These are phyloP conservation scores for Saccharomyces hybrid DNA, from an alignment of 1,139 yeast genomes.

Conservation along the genomic window DNA sequence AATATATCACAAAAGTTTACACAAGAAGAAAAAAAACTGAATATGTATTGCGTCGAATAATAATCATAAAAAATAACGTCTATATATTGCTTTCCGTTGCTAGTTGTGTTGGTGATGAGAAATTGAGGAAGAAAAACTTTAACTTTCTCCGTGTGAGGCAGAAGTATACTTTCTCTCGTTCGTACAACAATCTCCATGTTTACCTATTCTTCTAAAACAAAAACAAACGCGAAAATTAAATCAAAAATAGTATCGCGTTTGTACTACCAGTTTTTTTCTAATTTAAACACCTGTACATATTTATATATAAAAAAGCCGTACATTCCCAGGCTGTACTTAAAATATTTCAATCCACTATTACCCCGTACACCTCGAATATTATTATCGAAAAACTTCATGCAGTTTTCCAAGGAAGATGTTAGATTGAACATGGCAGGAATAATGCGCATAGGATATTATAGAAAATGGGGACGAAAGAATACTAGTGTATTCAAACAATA, in stretches of 20 bases:
- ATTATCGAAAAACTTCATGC: not conserved
- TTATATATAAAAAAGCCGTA: not conserved
- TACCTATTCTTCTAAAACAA: not conserved
- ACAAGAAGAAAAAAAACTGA: not conserved
- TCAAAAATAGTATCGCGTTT: not conserved
- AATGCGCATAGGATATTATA: not conserved
- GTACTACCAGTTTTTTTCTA: not conserved
- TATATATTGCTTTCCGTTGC: not conserved
- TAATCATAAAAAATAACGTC: not conserved
- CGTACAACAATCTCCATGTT: too few species aligned
- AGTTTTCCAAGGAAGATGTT: not conserved
- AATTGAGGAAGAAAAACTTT: not conserved
- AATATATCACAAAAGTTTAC: too few species aligned
- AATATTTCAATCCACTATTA: not conserved
- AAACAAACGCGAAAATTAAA: slow-evolving; percentile 1
- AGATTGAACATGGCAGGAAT: not conserved
- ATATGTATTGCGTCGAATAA: not conserved
- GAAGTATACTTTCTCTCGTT: too few species aligned
- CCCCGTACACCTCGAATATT: not conserved
- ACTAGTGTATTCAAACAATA: not conserved
- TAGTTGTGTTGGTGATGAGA: not conserved
- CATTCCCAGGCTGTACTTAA: not conserved
- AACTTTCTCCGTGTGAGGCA: not conserved
- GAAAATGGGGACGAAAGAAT: not conserved
- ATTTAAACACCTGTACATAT: not conserved